Percentiles rank a stretch among this genome's conserved stretches.
These are phyloP conservation scores for Globisporangium barbulae DNA, from an alignment of 352 stramenopile genomes.

Conservation along the genomic window DNA sequence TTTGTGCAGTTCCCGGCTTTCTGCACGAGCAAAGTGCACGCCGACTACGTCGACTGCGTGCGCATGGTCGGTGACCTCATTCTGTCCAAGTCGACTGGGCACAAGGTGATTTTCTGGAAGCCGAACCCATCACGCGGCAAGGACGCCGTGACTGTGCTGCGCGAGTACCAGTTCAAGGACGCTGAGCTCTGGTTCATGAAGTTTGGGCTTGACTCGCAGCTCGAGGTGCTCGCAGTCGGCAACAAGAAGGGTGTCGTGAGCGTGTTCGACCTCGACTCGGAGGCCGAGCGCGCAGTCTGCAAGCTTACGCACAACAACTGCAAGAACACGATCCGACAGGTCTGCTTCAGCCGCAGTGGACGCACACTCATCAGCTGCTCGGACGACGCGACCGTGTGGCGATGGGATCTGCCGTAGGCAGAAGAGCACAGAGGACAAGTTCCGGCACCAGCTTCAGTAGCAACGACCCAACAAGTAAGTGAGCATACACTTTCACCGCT, in stretches of 20 bases:
- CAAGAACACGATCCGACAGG: slow-evolving; percentile 77
- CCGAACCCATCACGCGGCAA: slow-evolving; percentile 81
- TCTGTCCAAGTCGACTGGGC: slow-evolving; percentile 80
- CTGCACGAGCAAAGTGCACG: slow-evolving; percentile 89
- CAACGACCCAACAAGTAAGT: background rate
- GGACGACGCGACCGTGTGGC: slow-evolving; percentile 72
- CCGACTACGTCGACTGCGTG: slow-evolving; percentile 90
- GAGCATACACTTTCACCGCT: background rate
- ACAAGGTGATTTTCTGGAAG: slow-evolving; percentile 92
- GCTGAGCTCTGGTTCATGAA: slow-evolving; percentile 87
- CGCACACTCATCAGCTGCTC: slow-evolving; percentile 71
- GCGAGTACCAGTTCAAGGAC: slow-evolving; percentile 82
- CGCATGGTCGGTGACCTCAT: slow-evolving; percentile 76
- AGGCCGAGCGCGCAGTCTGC: slow-evolving; percentile 60
- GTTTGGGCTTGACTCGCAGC: slow-evolving; percentile 71
- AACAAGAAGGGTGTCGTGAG: slow-evolving; percentile 82
- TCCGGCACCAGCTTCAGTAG: background rate
- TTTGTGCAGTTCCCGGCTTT: slow-evolving; percentile 91
- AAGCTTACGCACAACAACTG: slow-evolving; percentile 72
- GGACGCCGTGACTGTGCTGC: slow-evolving; percentile 74
- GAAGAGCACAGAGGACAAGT: background rate
- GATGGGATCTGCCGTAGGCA: slow-evolving; percentile 55
- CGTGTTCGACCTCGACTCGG: slow-evolving; percentile 75
- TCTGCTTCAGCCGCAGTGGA: slow-evolving; percentile 73
- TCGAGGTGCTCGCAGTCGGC: slow-evolving; percentile 75